Conservation (phyloP, 495 filamentous ascomycete genomes). For the Penicillium cataractarum region DNA sequence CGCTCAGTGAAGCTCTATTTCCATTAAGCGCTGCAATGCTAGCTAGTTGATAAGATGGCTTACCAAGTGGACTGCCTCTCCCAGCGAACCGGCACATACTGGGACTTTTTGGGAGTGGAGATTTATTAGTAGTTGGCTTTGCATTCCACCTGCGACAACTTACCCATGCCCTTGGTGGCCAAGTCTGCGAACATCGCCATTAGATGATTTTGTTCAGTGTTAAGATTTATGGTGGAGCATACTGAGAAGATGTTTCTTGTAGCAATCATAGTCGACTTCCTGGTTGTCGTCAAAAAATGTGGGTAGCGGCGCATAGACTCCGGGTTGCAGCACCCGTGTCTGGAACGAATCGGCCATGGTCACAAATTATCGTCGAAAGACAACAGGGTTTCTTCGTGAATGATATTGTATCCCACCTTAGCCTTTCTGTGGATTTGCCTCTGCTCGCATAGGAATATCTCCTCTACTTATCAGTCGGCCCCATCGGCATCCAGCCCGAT, state of each 20-base stretch:
- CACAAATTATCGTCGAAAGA: not conserved
- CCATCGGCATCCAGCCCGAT: constrained; percentile 15
- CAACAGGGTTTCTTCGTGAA: not conserved
- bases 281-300: constrained; percentile 29
- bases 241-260: constrained; percentile 27
- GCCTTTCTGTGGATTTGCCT: not conserved
- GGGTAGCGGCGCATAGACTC: constrained; percentile 26
- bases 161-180: constrained; percentile 25
- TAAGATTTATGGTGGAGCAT: not conserved
- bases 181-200: constrained; percentile 12
- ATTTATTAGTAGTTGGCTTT: not conserved
- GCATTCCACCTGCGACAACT: constrained; percentile 1
- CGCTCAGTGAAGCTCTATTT: constrained; percentile 24
- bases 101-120: constrained; percentile 17
- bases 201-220: not conserved
- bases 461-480: constrained; percentile 15
- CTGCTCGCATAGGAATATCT: not conserved
- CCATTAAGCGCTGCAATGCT: not conserved
- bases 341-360: constrained; percentile 4
- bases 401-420: too few relatives aligned
- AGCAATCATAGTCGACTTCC: constrained; percentile 27
- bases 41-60: not conserved
- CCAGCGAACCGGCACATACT: constrained; percentile 29
- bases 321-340: constrained; percentile 21
- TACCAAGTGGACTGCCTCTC: constrained; percentile 30